Percentiles rank a stretch among this genome's conserved stretches.
Evolutionary conservation across 2,329 filamentous ascomycete species (phyloP).

Genomic region (Cladosporium velox): DNA sequence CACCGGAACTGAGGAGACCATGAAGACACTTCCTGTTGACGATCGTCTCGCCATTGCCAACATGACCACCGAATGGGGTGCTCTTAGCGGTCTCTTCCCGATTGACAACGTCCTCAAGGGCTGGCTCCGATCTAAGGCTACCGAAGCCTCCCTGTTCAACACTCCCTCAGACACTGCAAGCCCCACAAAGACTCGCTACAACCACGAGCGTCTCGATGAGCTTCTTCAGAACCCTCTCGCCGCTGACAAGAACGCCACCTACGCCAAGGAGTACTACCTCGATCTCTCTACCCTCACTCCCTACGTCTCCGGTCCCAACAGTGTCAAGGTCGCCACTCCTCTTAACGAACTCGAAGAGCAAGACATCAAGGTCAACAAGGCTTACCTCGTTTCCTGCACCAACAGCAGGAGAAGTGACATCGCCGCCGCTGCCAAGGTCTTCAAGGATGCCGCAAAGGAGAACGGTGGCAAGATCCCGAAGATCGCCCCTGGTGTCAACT

Average conservation of each 20-base stretch:
- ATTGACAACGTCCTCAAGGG: constrained; percentile 70
- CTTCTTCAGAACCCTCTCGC: constrained; percentile 65
- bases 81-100: constrained; percentile 74
- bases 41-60: constrained; percentile 73
- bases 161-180: constrained; percentile 48
- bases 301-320: constrained; percentile 85
- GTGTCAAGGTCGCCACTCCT: constrained; percentile 82
- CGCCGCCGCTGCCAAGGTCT: constrained; percentile 78
- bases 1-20: constrained; percentile 74
- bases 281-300: constrained; percentile 82
- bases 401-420: constrained; percentile 83
- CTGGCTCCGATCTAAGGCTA: constrained; percentile 79
- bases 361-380: constrained; percentile 77
- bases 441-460: constrained; percentile 69
- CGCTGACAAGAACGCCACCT: constrained; percentile 76
- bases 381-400: constrained; percentile 88
- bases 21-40: constrained; percentile 71
- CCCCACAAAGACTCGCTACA: constrained; percentile 62
- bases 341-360: constrained; percentile 70
- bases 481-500: constrained; percentile 73
- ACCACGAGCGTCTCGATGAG: constrained; percentile 71
- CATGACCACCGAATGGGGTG: constrained; percentile 83
- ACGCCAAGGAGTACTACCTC: constrained; percentile 80
- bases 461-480: constrained; percentile 63
- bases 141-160: constrained; percentile 64